These are phyloP conservation scores for Cyclostephanos tholiformis DNA, from an alignment of 108 stramenopile species.

Conservation along the genomic window DNA sequence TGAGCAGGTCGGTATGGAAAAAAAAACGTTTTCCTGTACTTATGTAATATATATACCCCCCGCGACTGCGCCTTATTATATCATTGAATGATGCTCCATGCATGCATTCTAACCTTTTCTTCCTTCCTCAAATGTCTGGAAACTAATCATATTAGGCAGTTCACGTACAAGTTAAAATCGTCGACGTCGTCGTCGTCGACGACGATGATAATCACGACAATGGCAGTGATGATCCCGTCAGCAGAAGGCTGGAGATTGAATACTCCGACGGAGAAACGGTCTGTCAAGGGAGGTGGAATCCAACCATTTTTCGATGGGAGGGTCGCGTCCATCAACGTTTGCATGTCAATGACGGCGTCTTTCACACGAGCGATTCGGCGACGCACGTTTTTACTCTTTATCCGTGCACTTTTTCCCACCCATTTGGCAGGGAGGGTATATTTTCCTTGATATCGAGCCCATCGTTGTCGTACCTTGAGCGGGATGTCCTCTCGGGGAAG, in stretches of 20 bases:
- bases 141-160: background rate
- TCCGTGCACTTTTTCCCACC: conserved; percentile 23
- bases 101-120: background rate
- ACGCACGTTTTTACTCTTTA: conserved; percentile 43
- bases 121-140: background rate
- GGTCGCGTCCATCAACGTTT: conserved; percentile 30
- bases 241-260: conserved; percentile 16
- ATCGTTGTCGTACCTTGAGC: background rate
- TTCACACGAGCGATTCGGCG: conserved; percentile 28
- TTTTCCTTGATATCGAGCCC: no score
- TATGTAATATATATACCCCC: no score
- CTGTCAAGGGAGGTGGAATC: conserved; percentile 31
- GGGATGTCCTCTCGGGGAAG: conserved; percentile 5
- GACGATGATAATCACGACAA: background rate
- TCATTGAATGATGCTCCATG: no score
- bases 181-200: no score
- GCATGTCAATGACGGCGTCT: conserved; percentile 33
- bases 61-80: no score
- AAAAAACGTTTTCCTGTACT: background rate
- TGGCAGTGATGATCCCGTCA: background rate
- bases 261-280: conserved; percentile 45
- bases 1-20: conserved; percentile 22
- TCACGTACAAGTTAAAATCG: background rate
- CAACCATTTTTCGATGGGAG: conserved; percentile 13
- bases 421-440: conserved; percentile 3